phyloP scores from a whole-genome alignment of 2,329 filamentous ascomycete genomes.

The Zymoseptoria tritici region DNA sequence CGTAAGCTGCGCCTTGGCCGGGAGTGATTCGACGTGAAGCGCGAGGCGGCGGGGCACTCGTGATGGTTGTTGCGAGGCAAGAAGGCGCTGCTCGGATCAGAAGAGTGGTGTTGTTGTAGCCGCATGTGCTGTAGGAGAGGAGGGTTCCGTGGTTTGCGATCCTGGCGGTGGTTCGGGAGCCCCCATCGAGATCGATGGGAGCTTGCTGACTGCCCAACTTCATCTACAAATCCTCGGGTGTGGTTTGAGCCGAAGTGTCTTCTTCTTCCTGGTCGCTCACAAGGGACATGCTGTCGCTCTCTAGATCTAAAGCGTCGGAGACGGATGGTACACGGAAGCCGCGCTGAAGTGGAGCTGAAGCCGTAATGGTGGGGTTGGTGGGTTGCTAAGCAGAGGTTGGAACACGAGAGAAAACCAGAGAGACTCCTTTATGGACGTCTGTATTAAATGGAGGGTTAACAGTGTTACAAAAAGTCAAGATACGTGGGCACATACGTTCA shows the following conservation, averaged over 20 bases:
- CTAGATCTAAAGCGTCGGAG: constrained; percentile 19
- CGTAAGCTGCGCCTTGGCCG: no score
- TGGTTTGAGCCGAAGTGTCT: constrained; percentile 23
- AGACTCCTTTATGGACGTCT: constrained; percentile 25
- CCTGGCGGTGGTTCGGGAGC: no score
- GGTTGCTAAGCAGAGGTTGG: constrained; percentile 1
- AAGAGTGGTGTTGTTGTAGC: no score
- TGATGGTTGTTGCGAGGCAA: no score
- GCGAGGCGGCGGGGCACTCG: no score
- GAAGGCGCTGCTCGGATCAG: no score
- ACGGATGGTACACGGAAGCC: constrained; percentile 18
- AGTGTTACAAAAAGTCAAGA: not conserved
- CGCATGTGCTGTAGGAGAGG: no score
- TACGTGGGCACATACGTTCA: constrained; percentile 14
- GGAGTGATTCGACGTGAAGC: no score
- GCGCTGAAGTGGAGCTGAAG: constrained; percentile 3
- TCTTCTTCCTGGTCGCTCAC: constrained; percentile 7
- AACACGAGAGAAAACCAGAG: constrained; percentile 14
- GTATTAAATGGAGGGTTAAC: not conserved
- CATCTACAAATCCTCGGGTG: constrained; percentile 20
- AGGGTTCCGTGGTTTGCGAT: no score
- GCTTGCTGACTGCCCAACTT: constrained; percentile 17
- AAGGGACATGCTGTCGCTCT: constrained; percentile 13
- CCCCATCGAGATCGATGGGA: constrained; percentile 16
- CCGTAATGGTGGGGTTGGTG: constrained; percentile 1